Evolutionary conservation across 306 rosid genomes (phyloP).

Genomic region (Dryas alaskensis): DNA sequence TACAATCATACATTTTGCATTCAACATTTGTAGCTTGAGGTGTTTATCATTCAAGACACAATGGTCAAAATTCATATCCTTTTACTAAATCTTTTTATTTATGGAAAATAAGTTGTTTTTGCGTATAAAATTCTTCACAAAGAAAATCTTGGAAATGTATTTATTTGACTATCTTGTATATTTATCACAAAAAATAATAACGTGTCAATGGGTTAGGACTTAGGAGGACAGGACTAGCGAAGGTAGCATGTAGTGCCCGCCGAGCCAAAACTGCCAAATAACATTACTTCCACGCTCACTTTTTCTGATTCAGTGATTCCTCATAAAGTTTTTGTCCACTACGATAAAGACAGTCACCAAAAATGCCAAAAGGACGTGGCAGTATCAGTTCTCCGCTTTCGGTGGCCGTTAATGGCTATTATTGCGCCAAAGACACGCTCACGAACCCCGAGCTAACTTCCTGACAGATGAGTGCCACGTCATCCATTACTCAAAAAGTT

Average conservation of each 20-base stretch:
- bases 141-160: too few relatives aligned
- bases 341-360: background rate
- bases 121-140: too few relatives aligned
- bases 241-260: conserved; percentile 28
- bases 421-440: conserved; percentile 11
- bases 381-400: conserved; percentile 25
- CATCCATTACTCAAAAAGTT: background rate
- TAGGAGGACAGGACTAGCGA: conserved; percentile 21
- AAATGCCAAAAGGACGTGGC: conserved; percentile 15
- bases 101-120: too few relatives aligned
- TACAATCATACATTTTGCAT: too few relatives aligned
- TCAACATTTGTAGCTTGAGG: too few relatives aligned
- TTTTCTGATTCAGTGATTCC: background rate
- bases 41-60: too few relatives aligned
- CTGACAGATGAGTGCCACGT: conserved; percentile 15
- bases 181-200: background rate
- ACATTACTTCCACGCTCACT: background rate
- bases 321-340: background rate
- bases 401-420: conserved; percentile 25
- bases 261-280: conserved; percentile 7
- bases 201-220: background rate
- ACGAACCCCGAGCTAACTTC: background rate
- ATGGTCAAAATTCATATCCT: too few relatives aligned
- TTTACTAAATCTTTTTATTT: too few relatives aligned
- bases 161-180: too few relatives aligned